Evolutionary conservation across 306 rosid genomes (phyloP), one percentile per base, ranked within the genome.

Genomic region (Clitoria ternatea): DNA sequence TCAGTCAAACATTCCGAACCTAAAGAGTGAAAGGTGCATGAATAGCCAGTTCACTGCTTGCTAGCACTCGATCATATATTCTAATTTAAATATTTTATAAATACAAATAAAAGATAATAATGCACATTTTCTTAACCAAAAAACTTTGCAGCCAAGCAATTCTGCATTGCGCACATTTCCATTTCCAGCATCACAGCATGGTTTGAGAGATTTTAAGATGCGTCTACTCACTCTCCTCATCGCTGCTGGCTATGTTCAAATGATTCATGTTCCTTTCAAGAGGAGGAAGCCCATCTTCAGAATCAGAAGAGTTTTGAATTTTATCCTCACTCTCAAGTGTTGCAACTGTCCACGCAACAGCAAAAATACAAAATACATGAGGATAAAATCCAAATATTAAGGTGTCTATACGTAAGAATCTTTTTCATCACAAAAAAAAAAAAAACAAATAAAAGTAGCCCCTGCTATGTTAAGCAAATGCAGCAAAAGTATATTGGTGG

Each of bases 221-320:
- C 33, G 33, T 73, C 73, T 79, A 89, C 49, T 82, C 82, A 14
- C 80, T 79, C 57, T 76, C 87, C 32, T 79, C 84, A 44, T 88
- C 91, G 56, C 85, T 84, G 26, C 80, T 77, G 63, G 14, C 64
- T 8, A 92, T 62, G 78, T 20, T 79, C 86, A 87, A 81, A 81
- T 84, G 98, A 77, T 94, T 94, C 88, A 84, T 84, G 72, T 94
- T 94, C 86, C 22, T 89, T 81, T 90, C 98, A 20, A 90, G 88
- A 18, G 98, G 97, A 4, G 98, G 96, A 78, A 90, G 95, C 60
- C 90, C 97, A 13, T 89, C 96, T 6, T 90, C 94, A 2, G 77
- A 73, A 50, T 88, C 96, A 0, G 75, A 73, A 20, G 90, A 87
- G 70, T 62, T 66, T 60, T 74, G 81, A 10, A 0, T 36, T 22